Evolutionary conservation across 768 basidiomycete genomes (phyloP).

Genomic region (Lactarius evosmus): DNA sequence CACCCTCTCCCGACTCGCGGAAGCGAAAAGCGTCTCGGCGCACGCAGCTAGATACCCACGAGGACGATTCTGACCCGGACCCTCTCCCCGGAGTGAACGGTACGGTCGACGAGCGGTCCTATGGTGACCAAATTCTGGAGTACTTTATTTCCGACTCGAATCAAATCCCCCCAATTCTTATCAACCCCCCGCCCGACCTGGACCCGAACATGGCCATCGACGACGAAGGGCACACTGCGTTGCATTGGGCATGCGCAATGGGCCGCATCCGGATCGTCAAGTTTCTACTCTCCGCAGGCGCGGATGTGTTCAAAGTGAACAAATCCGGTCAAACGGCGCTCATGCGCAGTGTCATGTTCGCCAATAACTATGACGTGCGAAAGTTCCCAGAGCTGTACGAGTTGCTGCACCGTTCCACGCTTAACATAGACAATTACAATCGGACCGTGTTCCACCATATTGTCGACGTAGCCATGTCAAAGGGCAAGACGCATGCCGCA

Average conservation of each 20-base stretch:
- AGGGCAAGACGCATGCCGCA: constrained; percentile 96
- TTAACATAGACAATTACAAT: constrained; percentile 97
- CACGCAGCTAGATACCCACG: constrained; percentile 41
- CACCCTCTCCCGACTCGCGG: constrained; percentile 39
- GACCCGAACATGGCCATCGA: constrained; percentile 96
- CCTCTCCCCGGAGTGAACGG: constrained; percentile 42
- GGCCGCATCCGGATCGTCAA: constrained; percentile 96
- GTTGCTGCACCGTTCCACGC: constrained; percentile 92
- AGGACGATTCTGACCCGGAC: constrained; percentile 46
- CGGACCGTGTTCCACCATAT: constrained; percentile 98
- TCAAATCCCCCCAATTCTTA: constrained; percentile 82
- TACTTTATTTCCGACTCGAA: constrained; percentile 98
- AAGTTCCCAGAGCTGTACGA: constrained; percentile 99
- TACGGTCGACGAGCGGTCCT: constrained; percentile 56
- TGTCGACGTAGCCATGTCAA: constrained; percentile 95
- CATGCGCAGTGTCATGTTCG: constrained; percentile 99
- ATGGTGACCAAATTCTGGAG: constrained; percentile 94
- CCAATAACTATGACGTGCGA: constrained; percentile 98
- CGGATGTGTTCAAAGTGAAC: constrained; percentile 96
- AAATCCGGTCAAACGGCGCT: constrained; percentile 94
- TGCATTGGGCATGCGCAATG: constrained; percentile 99
- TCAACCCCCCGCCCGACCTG: constrained; percentile 85
- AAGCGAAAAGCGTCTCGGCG: constrained; percentile 46
- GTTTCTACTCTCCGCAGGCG: constrained; percentile 86
- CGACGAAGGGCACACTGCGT: constrained; percentile 94